Evolutionary conservation across 2,329 filamentous ascomycete genomes (phyloP), one percentile per base, ranked within the genome.

Genomic region (Diaporthe ilicicola): DNA sequence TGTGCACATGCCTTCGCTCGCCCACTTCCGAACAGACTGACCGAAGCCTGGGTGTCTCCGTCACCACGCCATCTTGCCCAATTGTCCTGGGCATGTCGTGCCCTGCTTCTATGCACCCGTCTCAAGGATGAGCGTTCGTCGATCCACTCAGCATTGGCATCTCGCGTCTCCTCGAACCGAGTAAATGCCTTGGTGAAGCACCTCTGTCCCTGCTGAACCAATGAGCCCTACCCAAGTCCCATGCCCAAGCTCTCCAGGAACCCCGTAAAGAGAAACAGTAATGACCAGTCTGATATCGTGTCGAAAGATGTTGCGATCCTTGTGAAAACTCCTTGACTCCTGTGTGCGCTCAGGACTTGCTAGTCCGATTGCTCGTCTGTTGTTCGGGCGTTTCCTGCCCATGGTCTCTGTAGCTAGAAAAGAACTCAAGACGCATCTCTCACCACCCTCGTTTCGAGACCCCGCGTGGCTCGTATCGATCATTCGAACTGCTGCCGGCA

Each of bases 371-470:
- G 32, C 32, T 34, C 53, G 12, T 29, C 53, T 59, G 37, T 46
- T 24, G 37, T 50, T n/a, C 48, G 54, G 34, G 17, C 27, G 22
- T 42, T n/a, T 17, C 22, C 22, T 48, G n/a, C 51, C 32, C 27
- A 4, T 27, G 19, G 10, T 46, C 37, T 46, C 19, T 34, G 27
- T 10, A n/a, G 32, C 19, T 19, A n/a, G 32, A 5, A 2, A 10
- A 48, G 22, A 12, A 34, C 34, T 24, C 51, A 29, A 37, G 4
- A 34, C 15, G 1, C 2, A n/a, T 27, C 32, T 34, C 32, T 72
- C 17, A 73, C 72, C 72, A 73, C 13, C 72, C 72, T 24, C 72
- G 53, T 48, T 68, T 70, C 44, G 61, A 70, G 13, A 68, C 62
- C 22, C 72, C 72, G 15, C 70, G 55, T 19, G 70, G 67, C 22